Percentiles rank a stretch among this genome's conserved stretches.
phyloP scores from a whole-genome alignment of 129 eudicot species.

The Kitagawia praeruptora region DNA sequence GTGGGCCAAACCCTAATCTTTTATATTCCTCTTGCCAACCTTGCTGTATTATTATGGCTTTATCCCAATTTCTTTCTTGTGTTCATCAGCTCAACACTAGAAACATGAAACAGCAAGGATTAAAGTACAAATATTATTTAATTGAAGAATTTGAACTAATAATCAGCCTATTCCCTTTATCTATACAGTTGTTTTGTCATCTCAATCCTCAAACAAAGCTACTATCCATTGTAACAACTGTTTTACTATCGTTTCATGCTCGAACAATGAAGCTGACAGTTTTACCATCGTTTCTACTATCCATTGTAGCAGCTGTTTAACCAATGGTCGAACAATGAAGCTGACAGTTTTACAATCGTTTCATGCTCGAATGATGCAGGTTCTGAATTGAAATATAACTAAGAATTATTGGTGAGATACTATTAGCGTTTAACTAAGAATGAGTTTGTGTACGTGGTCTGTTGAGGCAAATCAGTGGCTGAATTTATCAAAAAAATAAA shows the following conservation, averaged over 20 bases:
- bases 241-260: too few relatives aligned
- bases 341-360: too few relatives aligned
- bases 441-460: not conserved
- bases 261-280: too few relatives aligned
- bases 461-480: not conserved
- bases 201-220: not conserved
- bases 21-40: constrained; percentile 13
- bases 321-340: too few relatives aligned
- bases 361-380: too few relatives aligned
- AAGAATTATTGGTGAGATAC: too few relatives aligned
- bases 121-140: not conserved
- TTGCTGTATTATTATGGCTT: not conserved
- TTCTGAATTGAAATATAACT: too few relatives aligned
- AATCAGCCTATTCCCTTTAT: not conserved
- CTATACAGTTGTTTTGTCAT: not conserved
- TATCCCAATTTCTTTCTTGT: not conserved
- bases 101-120: not conserved
- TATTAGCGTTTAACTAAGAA: not conserved
- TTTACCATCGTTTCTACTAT: not conserved
- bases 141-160: not conserved
- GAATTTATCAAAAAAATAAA: too few relatives aligned
- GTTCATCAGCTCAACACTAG: not conserved
- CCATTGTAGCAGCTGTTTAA: not conserved
- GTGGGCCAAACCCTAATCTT: constrained; percentile 23
- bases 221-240: not conserved